These are phyloP conservation scores for Colletotrichum ledebouriae DNA, from an alignment of 2,329 filamentous ascomycete genomes.

Conservation along the genomic window DNA sequence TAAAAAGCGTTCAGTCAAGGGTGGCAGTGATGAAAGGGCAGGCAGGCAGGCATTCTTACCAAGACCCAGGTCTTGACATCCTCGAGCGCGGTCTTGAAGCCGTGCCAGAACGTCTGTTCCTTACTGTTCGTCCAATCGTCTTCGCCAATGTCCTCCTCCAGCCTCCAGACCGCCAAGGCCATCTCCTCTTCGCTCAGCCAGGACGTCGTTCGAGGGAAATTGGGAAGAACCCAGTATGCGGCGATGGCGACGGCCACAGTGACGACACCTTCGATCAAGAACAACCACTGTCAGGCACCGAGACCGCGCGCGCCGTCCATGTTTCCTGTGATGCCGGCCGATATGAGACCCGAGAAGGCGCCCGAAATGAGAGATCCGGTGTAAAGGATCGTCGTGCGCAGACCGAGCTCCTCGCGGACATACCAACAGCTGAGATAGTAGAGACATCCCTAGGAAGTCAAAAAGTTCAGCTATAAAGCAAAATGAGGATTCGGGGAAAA, in stretches of 20 bases:
- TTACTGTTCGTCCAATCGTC: slow-evolving; percentile 71
- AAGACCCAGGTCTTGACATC: slow-evolving; percentile 73
- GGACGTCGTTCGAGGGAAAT: slow-evolving; percentile 66
- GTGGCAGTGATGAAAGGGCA: not conserved
- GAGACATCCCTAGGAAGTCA: slow-evolving; percentile 58
- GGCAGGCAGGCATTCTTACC: slow-evolving; percentile 50
- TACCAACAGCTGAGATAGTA: slow-evolving; percentile 78
- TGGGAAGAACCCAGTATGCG: slow-evolving; percentile 73
- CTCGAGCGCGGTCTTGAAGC: slow-evolving; percentile 66
- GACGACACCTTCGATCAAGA: slow-evolving; percentile 77
- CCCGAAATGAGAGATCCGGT: slow-evolving; percentile 78
- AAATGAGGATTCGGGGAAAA: no score
- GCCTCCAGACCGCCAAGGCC: slow-evolving; percentile 70
- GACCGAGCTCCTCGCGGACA: slow-evolving; percentile 74
- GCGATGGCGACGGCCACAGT: slow-evolving; percentile 72
- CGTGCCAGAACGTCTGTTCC: slow-evolving; percentile 68
- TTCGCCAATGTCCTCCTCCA: slow-evolving; percentile 75
- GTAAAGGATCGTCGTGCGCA: slow-evolving; percentile 76
- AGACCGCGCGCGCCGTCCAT: slow-evolving; percentile 71
- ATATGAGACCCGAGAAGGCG: slow-evolving; percentile 77
- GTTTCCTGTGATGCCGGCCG: slow-evolving; percentile 74
- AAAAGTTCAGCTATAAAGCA: no score
- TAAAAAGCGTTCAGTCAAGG: not conserved
- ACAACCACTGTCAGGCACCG: slow-evolving; percentile 75
- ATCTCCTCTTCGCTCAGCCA: slow-evolving; percentile 53